A percentile compares a stretch with the other conserved stretches of the same genome.
These are phyloP conservation scores for Mortierella sp. DNA, from an alignment of 371 early-diverging fungal species.

Conservation along the genomic window DNA sequence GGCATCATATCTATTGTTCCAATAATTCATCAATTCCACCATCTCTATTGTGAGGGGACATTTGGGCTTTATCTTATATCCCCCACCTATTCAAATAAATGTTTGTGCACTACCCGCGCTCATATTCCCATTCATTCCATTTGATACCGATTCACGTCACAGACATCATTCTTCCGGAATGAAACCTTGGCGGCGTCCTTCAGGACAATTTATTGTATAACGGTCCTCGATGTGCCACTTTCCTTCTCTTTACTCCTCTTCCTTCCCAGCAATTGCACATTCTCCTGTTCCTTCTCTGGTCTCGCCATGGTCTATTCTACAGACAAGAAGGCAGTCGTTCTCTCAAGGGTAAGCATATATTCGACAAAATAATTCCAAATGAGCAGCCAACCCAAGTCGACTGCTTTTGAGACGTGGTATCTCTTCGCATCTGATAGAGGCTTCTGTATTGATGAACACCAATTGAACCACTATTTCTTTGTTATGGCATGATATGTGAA, in stretches of 20 bases:
- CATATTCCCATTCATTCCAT: neutral
- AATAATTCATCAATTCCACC: neutral
- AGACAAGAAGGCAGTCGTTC: slow-evolving; percentile 49
- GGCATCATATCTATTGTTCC: neutral
- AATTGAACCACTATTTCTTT: neutral
- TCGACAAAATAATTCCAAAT: neutral
- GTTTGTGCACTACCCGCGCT: neutral
- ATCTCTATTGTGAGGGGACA: neutral
- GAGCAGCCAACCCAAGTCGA: neutral
- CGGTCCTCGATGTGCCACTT: neutral
- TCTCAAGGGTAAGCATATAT: slow-evolving; percentile 34
- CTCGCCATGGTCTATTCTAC: slow-evolving; percentile 25
- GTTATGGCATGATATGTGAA: neutral
- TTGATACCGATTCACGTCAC: neutral
- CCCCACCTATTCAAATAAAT: neutral
- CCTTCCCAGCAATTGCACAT: neutral
- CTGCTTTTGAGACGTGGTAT: neutral
- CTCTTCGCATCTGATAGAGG: neutral
- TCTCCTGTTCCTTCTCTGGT: neutral
- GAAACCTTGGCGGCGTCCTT: neutral
- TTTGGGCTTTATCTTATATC: too few relatives aligned
- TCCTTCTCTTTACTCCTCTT: neutral
- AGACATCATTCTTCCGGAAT: neutral
- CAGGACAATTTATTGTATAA: neutral
- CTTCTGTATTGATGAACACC: neutral